phyloP scores from a whole-genome alignment of 2,329 filamentous ascomycete species.

The Rhexocercosporidium sp. region DNA sequence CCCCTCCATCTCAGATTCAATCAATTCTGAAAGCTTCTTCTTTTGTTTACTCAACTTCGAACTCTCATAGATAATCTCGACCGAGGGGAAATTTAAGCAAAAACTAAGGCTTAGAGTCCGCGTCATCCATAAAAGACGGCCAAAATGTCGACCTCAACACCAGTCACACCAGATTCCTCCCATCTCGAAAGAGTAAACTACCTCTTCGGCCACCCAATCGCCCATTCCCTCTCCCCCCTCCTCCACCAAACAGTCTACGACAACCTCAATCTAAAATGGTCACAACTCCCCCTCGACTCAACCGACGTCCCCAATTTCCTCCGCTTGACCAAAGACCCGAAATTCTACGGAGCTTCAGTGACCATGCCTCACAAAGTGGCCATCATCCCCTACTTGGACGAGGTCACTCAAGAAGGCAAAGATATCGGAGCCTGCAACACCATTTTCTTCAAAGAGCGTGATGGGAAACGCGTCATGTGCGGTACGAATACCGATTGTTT shows the following conservation, averaged over 20 bases:
- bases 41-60: not conserved
- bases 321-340: constrained; percentile 57
- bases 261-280: constrained; percentile 55
- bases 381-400: constrained; percentile 74
- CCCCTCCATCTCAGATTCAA: not conserved
- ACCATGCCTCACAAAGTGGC: constrained; percentile 85
- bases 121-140: not conserved
- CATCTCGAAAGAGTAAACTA: constrained; percentile 29
- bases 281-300: constrained; percentile 57
- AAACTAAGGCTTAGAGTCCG: not conserved
- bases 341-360: constrained; percentile 72
- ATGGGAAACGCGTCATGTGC: constrained; percentile 24
- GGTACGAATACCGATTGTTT: constrained; percentile 82
- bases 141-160: constrained; percentile 12
- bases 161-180: constrained; percentile 21
- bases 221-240: constrained; percentile 58
- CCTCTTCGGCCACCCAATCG: constrained; percentile 60
- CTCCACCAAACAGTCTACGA: constrained; percentile 59
- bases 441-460: constrained; percentile 57
- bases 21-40: not conserved
- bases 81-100: not conserved
- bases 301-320: constrained; percentile 55
- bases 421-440: constrained; percentile 82
- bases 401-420: constrained; percentile 71
- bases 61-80: not conserved